Base-by-base conservation (phyloP, 2,329 filamentous ascomycete species). In the Trichothecium roseum region DNA sequence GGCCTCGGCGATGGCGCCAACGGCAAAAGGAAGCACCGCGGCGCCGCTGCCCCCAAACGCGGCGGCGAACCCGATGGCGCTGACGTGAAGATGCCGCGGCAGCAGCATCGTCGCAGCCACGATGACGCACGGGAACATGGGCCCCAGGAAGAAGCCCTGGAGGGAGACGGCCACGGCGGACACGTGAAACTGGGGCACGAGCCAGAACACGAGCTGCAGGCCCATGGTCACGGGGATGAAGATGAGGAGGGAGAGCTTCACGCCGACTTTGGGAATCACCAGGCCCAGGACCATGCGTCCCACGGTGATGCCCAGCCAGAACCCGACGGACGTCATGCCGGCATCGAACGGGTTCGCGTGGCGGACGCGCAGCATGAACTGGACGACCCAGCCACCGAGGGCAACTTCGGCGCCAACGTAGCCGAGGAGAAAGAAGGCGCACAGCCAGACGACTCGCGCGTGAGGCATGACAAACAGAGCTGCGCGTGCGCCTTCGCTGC, bases 301-400 rank as follows among this genome's bases (percentile, higher is more conserved):
- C 2, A 84, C 57, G 0, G 84, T 84, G 42, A 91, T 68, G 0
- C 84, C 84, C 15, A 85, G 68, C 84, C 84, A 91, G 56, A 87
- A 89, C 0, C 83, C 84, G 2, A 82, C 86, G 0, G 79, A 78
- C 0, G 77, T 77, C 66, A 89, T 81, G 8, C 84, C 83, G 18
- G 76, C 77, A 1, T 74, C 72, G 45, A 88, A 87, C 0, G 73
- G 59, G 4, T 62, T 68, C 1, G 76, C 82, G n/a, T 77, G 56
- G 5, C 85, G 72, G 5, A 86, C 78, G 24, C 75, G 69, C 18
- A 85, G 77, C 82, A 91, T 89, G 54, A 91, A 89, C 5, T 78
- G 77, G 35, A 87, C 80, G 38, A 91, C 83, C 85, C 84, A 91
- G 5, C 84, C 84, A 15, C 82, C 81, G 1, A 88, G 67, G 0